These are phyloP conservation scores for Mycena filopes DNA, from an alignment of 768 basidiomycete genomes.

Conservation along the genomic window DNA sequence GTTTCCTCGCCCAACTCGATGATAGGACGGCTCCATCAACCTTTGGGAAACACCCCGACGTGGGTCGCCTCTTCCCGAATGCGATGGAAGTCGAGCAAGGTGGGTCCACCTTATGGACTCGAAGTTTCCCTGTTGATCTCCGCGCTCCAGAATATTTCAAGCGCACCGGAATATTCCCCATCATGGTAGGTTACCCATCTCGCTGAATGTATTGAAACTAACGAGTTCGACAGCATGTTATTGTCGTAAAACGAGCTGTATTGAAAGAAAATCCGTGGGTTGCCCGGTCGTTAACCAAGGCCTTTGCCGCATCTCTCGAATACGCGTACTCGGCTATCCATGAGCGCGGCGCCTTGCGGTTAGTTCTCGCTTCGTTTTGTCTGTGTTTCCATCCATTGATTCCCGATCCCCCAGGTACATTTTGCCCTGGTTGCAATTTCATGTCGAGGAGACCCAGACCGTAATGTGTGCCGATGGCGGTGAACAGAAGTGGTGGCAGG, in stretches of 20 bases:
- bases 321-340: constrained; percentile 31
- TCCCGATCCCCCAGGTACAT: constrained; percentile 9
- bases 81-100: constrained; percentile 23
- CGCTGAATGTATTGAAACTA: not conserved
- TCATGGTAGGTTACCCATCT: constrained; percentile 14
- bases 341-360: constrained; percentile 27
- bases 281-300: constrained; percentile 28
- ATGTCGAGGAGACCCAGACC: constrained; percentile 30
- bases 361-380: not conserved
- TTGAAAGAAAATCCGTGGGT: constrained; percentile 19
- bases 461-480: constrained; percentile 18
- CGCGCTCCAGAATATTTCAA: constrained; percentile 23
- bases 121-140: not conserved
- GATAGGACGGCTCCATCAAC: constrained; percentile 26
- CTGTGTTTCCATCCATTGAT: not conserved
- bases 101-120: not conserved
- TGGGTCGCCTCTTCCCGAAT: constrained; percentile 20
- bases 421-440: constrained; percentile 20
- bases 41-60: constrained; percentile 26
- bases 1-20: not conserved
- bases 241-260: constrained; percentile 25
- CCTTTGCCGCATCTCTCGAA: constrained; percentile 21
- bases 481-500: constrained; percentile 28
- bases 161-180: constrained; percentile 30
- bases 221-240: constrained; percentile 15